Evolutionary conservation across 1,139 yeast genomes (phyloP), one percentile per base, ranked within the genome.

Genomic region (Torulaspora pretoriensis): DNA sequence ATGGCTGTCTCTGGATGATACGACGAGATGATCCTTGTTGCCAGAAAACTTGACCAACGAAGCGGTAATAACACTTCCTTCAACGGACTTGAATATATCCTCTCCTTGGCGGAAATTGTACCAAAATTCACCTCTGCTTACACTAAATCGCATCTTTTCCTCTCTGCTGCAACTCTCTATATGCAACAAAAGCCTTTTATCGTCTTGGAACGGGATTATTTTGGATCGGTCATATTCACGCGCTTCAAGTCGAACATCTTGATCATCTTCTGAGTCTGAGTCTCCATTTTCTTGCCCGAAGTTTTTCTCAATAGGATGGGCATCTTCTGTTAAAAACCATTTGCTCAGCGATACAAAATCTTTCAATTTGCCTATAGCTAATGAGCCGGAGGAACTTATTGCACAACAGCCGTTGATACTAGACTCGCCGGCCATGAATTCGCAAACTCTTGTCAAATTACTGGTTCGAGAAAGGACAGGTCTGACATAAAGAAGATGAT

Each of bases 1-100:
- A 23, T 38, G 44, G 4, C 43, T 46, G 22, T 48, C 47, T 39
- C 45, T 58, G 50, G 63, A 72, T 66, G 33, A 82, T 77, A 68
- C 69, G 67, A 40, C 71, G 69, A 53, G 68, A 71, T 51, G 38
- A 22, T 45, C 35, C 3, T 8, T 25, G 22, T 36, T 40, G 9
- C 69, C 54, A 2, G 68, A 63, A 9, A 58, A 55, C 12, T 43
- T 50, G 2, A 50, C 45, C 10, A 53, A 14, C 8, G 43, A 33
- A 2, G 55, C 60, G 3, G 55, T 24, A 6, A 51, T 7, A 38
- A 48, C 44, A 25, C 19, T 23, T n/a, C 38, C 41, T 12, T 42
- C 45, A 31, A 54, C 31, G 31, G 24, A 40, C 37, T 40, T 44
- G 30, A 23, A 45, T 8, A 12, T n/a, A 9, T 26, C 19, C 3